Percentiles rank a stretch among this genome's conserved stretches.
Conservation (phyloP, 495 filamentous ascomycete genomes). For the Penicillium pancosmium region DNA sequence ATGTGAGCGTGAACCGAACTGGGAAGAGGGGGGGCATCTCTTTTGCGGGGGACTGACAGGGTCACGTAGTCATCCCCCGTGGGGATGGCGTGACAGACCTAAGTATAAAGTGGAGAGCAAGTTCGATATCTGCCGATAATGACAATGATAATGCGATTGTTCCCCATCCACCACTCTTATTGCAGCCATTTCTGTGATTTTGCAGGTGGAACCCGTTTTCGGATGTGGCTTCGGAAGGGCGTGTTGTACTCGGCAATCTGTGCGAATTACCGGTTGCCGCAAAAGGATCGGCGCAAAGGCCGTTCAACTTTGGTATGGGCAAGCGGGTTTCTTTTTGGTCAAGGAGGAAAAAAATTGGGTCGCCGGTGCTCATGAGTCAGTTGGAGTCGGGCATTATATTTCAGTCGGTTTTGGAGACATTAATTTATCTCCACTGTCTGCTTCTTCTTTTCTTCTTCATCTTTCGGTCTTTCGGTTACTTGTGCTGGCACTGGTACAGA, state of each 20-base stretch:
- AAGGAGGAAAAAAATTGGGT: background rate
- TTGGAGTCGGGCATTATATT: background rate
- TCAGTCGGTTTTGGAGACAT: conserved; percentile 5
- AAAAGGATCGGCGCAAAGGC: conserved; percentile 19
- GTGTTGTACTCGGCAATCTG: conserved; percentile 24
- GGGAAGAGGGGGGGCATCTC: too few relatives aligned
- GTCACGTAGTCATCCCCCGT: conserved; percentile 6
- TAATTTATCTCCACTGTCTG: background rate
- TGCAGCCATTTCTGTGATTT: background rate
- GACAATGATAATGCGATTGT: too few relatives aligned
- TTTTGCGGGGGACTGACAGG: background rate
- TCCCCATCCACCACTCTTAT: too few relatives aligned
- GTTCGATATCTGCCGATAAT: background rate
- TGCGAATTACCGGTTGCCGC: conserved; percentile 20
- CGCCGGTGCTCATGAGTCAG: conserved; percentile 13
- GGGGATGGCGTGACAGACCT: conserved; percentile 10
- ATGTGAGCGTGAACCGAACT: background rate
- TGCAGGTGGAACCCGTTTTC: conserved; percentile 10
- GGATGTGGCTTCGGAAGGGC: conserved; percentile 12
- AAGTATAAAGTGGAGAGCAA: background rate
- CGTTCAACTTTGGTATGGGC: conserved; percentile 7
- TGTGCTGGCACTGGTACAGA: background rate
- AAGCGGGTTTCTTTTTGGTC: background rate
- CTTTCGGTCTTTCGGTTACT: background rate
- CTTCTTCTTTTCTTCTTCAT: background rate